phyloP scores from a whole-genome alignment of 345 rosid species.

The Acer negundo region DNA sequence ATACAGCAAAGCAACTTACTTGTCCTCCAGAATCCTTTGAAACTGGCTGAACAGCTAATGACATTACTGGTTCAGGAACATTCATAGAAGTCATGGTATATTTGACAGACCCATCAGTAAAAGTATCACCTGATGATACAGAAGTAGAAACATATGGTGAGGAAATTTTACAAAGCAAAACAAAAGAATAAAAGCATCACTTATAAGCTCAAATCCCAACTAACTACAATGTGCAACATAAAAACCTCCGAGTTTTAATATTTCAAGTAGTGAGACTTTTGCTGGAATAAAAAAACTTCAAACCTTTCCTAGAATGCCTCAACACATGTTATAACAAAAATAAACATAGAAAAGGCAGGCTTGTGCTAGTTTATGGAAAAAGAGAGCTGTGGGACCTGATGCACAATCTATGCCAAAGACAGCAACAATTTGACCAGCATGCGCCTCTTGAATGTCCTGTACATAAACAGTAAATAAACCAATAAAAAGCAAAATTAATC shows the following conservation, averaged over 20 bases:
- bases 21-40: conserved; percentile 97
- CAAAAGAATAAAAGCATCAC: background rate
- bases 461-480: conserved; percentile 9
- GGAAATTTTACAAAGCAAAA: conserved; percentile 3
- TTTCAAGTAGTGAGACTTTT: background rate
- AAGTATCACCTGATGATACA: conserved; percentile 73
- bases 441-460: conserved; percentile 98
- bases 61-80: conserved; percentile 99
- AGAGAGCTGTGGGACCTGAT: conserved; percentile 57
- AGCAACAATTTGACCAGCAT: conserved; percentile 98
- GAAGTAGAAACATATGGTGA: background rate
- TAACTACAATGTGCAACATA: conserved; percentile 1
- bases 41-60: conserved; percentile 95
- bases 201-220: conserved; percentile 9
- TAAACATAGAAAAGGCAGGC: background rate
- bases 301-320: background rate
- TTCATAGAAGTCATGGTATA: conserved; percentile 99
- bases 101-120: conserved; percentile 89
- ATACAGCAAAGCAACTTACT: conserved; percentile 45
- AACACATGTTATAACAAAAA: background rate
- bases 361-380: conserved; percentile 1
- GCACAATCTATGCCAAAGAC: conserved; percentile 99
- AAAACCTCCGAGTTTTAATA: background rate
- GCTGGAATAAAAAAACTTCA: background rate
- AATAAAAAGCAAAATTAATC: conserved; percentile 1